Conservation (phyloP, 1,284 basidiomycete genomes). For the Phellinidium pouzarii region DNA sequence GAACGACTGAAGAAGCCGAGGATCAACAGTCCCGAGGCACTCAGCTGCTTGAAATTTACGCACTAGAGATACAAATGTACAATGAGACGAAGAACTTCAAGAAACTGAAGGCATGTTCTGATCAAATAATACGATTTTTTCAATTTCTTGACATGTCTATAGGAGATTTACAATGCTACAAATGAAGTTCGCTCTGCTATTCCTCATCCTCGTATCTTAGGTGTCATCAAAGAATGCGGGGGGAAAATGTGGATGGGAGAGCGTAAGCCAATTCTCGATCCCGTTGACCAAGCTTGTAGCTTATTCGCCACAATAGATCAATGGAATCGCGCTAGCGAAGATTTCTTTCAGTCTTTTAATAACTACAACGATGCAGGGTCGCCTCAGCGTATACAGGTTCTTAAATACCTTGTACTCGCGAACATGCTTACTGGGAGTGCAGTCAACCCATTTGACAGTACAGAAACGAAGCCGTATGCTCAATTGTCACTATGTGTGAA, state of each 20-base stretch:
- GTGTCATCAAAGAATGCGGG: constrained; percentile 97
- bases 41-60: constrained; percentile 95
- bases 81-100: constrained; percentile 93
- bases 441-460: constrained; percentile 98
- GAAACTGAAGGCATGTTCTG: constrained; percentile 73
- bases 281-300: background rate
- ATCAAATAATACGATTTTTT: background rate
- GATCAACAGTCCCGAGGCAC: constrained; percentile 84
- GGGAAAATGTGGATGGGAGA: constrained; percentile 99
- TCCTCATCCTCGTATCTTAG: constrained; percentile 97
- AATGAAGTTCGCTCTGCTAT: constrained; percentile 93
- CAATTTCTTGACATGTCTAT: constrained; percentile 8
- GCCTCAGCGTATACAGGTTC: constrained; percentile 92
- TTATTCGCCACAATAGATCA: constrained; percentile 33
- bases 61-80: constrained; percentile 99
- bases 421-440: constrained; percentile 98
- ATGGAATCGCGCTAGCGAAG: constrained; percentile 94
- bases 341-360: constrained; percentile 98
- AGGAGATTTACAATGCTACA: constrained; percentile 97
- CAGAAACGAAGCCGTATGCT: constrained; percentile 93
- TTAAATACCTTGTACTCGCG: constrained; percentile 96
- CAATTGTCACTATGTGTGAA: background rate
- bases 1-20: constrained; percentile 57
- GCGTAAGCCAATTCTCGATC: constrained; percentile 47
- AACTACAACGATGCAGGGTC: constrained; percentile 99